Conservation (phyloP, 768 basidiomycete genomes). For the Leccinellum albellum region DNA sequence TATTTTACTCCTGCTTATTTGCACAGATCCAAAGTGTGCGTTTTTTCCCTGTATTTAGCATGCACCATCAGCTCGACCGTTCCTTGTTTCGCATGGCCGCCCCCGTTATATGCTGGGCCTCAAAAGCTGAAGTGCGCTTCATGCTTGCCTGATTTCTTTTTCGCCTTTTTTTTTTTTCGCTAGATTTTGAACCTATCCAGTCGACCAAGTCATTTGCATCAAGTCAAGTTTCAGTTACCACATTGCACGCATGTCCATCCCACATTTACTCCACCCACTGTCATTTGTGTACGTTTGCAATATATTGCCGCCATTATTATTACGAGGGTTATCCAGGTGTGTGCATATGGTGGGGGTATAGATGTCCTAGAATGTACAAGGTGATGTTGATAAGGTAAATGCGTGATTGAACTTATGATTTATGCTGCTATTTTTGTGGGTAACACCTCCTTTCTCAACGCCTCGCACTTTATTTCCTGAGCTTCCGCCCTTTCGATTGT, state of each 20-base stretch:
- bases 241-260: conserved; percentile 23
- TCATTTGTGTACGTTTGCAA: conserved; percentile 29
- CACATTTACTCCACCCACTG: conserved; percentile 25
- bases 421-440: conserved; percentile 19
- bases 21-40: conserved; percentile 28
- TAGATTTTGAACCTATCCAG: conserved; percentile 28
- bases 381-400: conserved; percentile 13
- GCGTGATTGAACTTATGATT: conserved; percentile 4
- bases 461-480: conserved; percentile 54
- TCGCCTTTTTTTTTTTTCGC: conserved; percentile 8
- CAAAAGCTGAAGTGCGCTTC: conserved; percentile 28
- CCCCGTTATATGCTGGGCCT: conserved; percentile 16
- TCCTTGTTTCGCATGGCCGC: conserved; percentile 17
- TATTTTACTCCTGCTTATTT: conserved; percentile 35
- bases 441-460: conserved; percentile 39
- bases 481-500: conserved; percentile 57
- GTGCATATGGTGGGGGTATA: conserved; percentile 15
- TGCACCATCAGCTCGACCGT: conserved; percentile 22
- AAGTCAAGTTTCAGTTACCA: conserved; percentile 18
- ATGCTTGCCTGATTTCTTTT: conserved; percentile 21
- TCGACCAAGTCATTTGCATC: conserved; percentile 24
- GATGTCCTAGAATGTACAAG: conserved; percentile 23
- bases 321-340: background rate
- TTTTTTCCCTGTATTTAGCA: conserved; percentile 28
- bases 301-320: conserved; percentile 22